phyloP scores from a whole-genome alignment of 2,329 filamentous ascomycete species.

The Alternaria triticimaculans region DNA sequence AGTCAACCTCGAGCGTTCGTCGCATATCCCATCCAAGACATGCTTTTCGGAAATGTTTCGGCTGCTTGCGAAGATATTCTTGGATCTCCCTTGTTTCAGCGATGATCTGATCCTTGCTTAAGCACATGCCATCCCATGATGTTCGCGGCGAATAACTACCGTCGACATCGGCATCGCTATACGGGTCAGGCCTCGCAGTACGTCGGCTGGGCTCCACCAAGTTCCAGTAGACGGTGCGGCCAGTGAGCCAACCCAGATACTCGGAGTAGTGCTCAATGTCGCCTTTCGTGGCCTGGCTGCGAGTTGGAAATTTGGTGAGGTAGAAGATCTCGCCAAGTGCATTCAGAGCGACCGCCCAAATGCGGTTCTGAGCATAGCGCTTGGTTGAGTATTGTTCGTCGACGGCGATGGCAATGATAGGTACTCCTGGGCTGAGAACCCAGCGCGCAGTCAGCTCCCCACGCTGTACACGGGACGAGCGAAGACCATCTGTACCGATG shows the following conservation, averaged over 20 bases:
- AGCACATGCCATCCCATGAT: constrained; percentile 74
- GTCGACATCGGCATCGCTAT: constrained; percentile 67
- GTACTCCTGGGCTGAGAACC: constrained; percentile 90
- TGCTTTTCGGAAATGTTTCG: constrained; percentile 76
- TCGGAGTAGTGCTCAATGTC: constrained; percentile 61
- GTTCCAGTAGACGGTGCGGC: constrained; percentile 80
- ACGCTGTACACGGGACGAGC: constrained; percentile 68
- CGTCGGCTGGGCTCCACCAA: constrained; percentile 80
- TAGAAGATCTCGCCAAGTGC: constrained; percentile 92
- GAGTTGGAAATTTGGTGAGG: constrained; percentile 72
- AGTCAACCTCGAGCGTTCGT: constrained; percentile 84
- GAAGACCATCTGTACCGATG: constrained; percentile 66
- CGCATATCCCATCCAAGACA: constrained; percentile 94
- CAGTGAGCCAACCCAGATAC: constrained; percentile 78
- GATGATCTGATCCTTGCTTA: constrained; percentile 72
- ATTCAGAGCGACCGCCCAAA: constrained; percentile 94
- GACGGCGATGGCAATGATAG: constrained; percentile 81
- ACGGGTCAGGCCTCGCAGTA: constrained; percentile 72
- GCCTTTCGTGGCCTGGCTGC: constrained; percentile 58
- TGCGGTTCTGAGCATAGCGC: constrained; percentile 71
- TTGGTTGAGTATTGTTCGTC: constrained; percentile 81
- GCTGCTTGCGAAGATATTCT: constrained; percentile 72
- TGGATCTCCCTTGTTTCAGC: constrained; percentile 86
- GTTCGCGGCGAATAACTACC: constrained; percentile 83
- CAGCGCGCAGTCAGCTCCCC: constrained; percentile 86